Percentiles rank a stretch among this genome's conserved stretches.
Conservation (phyloP, 1,284 basidiomycete genomes). For the Malassezia psittaci region DNA sequence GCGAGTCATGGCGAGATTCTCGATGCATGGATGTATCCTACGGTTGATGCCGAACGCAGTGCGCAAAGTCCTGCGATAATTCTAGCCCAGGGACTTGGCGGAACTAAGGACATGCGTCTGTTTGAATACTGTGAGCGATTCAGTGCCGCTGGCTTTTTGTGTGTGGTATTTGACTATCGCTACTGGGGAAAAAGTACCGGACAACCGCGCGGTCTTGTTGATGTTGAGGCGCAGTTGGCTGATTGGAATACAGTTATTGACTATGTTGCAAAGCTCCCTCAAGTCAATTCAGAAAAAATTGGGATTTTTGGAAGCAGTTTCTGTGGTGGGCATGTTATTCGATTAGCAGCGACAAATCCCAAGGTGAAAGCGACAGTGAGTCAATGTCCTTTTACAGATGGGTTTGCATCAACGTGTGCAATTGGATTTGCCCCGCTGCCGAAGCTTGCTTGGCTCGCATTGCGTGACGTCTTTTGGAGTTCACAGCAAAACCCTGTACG, state of each 20-base stretch:
- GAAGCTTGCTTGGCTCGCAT: conserved; percentile 9
- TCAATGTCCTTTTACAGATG: conserved; percentile 39
- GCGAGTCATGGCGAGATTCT: conserved; percentile 16
- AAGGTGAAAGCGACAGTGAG: conserved; percentile 26
- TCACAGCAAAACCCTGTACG: conserved; percentile 16
- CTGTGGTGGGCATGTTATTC: conserved; percentile 34
- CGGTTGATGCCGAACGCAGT: background rate
- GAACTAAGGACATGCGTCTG: conserved; percentile 26
- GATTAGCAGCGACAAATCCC: conserved; percentile 22
- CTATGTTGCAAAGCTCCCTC: conserved; percentile 16
- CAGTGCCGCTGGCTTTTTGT: conserved; percentile 21
- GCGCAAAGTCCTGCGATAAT: conserved; percentile 20
- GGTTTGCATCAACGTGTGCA: conserved; percentile 18
- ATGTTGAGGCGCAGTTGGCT: conserved; percentile 21
- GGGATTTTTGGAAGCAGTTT: conserved; percentile 34
- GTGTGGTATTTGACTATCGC: conserved; percentile 35
- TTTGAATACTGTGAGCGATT: conserved; percentile 23
- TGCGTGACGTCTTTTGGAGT: conserved; percentile 24
- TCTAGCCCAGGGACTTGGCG: conserved; percentile 31
- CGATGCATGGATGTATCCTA: conserved; percentile 25
- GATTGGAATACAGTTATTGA: conserved; percentile 29
- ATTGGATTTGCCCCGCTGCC: conserved; percentile 17
- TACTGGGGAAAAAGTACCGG: conserved; percentile 23
- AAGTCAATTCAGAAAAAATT: conserved; percentile 23
- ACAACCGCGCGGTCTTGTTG: conserved; percentile 25